phyloP scores from a whole-genome alignment of 176 grass and related monocot genomes.

The Rhipidocladum racemiflorum region DNA sequence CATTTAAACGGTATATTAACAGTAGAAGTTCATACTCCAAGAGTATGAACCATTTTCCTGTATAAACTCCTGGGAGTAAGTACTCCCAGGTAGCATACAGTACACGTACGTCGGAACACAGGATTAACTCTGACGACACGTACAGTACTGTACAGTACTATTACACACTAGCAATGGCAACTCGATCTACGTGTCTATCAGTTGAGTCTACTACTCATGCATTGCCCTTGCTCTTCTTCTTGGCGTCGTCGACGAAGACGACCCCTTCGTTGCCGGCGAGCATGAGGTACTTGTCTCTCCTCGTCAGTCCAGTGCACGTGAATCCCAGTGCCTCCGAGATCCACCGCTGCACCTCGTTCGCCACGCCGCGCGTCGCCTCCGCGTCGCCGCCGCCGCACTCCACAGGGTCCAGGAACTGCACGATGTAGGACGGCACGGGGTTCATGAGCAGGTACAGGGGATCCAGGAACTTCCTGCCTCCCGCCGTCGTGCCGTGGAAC shows the following conservation, averaged over 20 bases:
- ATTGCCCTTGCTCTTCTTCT: not conserved
- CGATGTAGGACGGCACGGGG: slow-evolving; percentile 50
- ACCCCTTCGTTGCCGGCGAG: slow-evolving; percentile 79
- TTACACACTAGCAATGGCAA: not conserved
- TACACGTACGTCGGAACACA: too few species aligned
- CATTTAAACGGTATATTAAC: too few species aligned
- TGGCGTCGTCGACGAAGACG: slow-evolving; percentile 18
- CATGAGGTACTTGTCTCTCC: slow-evolving; percentile 93
- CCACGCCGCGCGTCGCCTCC: slow-evolving; percentile 40
- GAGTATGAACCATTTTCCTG: too few species aligned
- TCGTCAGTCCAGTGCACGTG: slow-evolving; percentile 64
- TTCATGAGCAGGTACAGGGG: slow-evolving; percentile 61
- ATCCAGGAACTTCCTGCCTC: slow-evolving; percentile 65
- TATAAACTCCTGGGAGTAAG: too few species aligned
- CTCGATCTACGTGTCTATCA: not conserved
- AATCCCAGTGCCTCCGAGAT: slow-evolving; percentile 57
- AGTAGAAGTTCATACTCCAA: too few species aligned
- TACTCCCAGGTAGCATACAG: too few species aligned
- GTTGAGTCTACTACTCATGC: not conserved
- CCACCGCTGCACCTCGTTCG: slow-evolving; percentile 66
- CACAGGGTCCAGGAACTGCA: slow-evolving; percentile 48
- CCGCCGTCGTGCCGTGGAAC: slow-evolving; percentile 84
- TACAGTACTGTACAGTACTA: too few species aligned
- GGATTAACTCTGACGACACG: too few species aligned
- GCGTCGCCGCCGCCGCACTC: not conserved